A percentile compares a stretch with the other conserved stretches of the same genome.
Conservation (phyloP, 768 basidiomycete genomes). For the Leccinellum rugosiceps region DNA sequence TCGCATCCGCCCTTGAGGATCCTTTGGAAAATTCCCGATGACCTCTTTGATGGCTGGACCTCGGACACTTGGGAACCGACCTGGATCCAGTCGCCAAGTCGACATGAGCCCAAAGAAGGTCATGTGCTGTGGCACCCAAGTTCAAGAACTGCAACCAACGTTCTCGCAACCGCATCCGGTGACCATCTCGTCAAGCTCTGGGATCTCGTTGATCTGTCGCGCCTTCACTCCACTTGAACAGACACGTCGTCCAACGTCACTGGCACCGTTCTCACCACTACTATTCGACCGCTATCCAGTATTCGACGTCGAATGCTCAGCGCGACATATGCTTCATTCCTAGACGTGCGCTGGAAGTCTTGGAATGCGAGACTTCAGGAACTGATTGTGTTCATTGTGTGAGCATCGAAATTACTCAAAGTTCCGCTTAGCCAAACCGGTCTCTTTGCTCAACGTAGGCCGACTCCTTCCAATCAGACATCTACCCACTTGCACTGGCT, state of each 20-base stretch:
- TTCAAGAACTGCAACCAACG: too few species aligned
- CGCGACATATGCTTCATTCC: constrained; percentile 98
- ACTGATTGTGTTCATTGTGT: constrained; percentile 95
- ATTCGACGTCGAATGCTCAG: constrained; percentile 90
- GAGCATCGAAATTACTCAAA: constrained; percentile 17
- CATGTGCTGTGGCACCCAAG: too few species aligned
- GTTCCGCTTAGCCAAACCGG: background rate
- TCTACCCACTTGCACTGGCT: constrained; percentile 90
- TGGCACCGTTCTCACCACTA: constrained; percentile 82
- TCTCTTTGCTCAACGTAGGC: constrained; percentile 47
- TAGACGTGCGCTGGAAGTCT: constrained; percentile 81
- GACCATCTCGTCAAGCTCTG: too few species aligned
- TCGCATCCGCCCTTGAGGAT: constrained; percentile 92
- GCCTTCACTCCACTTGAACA: constrained; percentile 58
- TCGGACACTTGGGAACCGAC: too few species aligned
- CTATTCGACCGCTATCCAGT: constrained; percentile 93
- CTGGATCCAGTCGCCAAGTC: constrained; percentile 80
- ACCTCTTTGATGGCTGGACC: constrained; percentile 80
- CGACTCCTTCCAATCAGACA: constrained; percentile 96
- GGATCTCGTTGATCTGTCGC: constrained; percentile 82
- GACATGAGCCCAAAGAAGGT: too few species aligned
- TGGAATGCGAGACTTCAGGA: constrained; percentile 92
- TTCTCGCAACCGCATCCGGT: too few species aligned
- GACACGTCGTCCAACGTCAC: constrained; percentile 79
- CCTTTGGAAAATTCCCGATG: constrained; percentile 80